Percentiles rank a stretch among this genome's conserved stretches.
Conservation (phyloP, 768 basidiomycete genomes). For the Podaxis sp. region DNA sequence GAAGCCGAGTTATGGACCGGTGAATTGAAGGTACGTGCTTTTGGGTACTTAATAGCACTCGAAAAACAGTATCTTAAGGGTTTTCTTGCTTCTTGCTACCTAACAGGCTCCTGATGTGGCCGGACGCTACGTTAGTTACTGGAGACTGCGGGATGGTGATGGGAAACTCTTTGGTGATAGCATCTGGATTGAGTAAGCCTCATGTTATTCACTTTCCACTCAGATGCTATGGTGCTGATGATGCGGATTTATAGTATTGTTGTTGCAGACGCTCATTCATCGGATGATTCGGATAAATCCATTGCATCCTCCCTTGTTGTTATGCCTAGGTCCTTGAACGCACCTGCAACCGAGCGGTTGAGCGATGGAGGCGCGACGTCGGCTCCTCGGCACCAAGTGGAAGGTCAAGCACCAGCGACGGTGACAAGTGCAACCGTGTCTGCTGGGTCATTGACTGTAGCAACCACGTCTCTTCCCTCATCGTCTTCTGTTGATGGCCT, state of each 20-base stretch:
- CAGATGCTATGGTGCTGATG: slow-evolving; percentile 2
- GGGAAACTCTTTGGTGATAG: slow-evolving; percentile 68
- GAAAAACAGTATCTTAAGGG: background rate
- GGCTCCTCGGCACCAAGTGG: slow-evolving; percentile 23
- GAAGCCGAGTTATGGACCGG: slow-evolving; percentile 67
- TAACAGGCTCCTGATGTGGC: slow-evolving; percentile 68
- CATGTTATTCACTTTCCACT: background rate
- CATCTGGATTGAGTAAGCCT: slow-evolving; percentile 77
- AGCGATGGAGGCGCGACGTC: background rate
- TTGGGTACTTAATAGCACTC: background rate
- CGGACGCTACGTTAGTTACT: slow-evolving; percentile 76
- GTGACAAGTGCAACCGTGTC: slow-evolving; percentile 16
- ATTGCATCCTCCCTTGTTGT: slow-evolving; percentile 66
- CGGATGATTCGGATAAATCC: slow-evolving; percentile 42
- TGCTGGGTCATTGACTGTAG: slow-evolving; percentile 17
- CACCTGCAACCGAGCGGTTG: slow-evolving; percentile 20
- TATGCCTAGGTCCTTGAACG: slow-evolving; percentile 47
- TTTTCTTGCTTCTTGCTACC: background rate
- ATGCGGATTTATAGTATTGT: slow-evolving; percentile 48
- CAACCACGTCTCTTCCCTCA: slow-evolving; percentile 19
- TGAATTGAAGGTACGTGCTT: slow-evolving; percentile 63
- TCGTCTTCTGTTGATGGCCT: slow-evolving; percentile 18
- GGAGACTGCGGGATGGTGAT: slow-evolving; percentile 62
- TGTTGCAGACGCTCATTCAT: slow-evolving; percentile 53
- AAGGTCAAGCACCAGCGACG: slow-evolving; percentile 22